Base-by-base conservation (phyloP, 2,329 filamentous ascomycete genomes). In the Aspergillus neoniger region DNA sequence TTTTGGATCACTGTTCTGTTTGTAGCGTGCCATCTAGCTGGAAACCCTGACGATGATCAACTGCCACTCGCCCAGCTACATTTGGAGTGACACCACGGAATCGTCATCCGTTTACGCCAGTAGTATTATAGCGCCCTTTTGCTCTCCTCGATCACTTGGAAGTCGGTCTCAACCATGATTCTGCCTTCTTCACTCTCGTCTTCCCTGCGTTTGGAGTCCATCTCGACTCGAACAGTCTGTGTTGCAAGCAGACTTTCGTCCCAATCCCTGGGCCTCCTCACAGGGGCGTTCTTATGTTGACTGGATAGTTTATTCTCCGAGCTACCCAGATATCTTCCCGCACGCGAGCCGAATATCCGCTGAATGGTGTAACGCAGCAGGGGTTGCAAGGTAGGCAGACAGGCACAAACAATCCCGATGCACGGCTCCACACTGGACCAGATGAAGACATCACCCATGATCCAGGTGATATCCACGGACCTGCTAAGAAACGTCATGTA, bases 361-460 rank as follows among this genome's bases (percentile, higher is more conserved):
- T 39, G 23, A 5, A 57, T 53, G 8, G 59, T 52, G 1, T 41
- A 47, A 1, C 59, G 64, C 7, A 67, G 49, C 1, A 65, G 57
- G 4, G 61, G 65, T 9, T 59, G 57, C 3, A 69, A 36, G 5
- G 65, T 65, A 2, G 65, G 65, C 21, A 67, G 58, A 51, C 66
- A 68, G 5, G 67, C 66, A 36, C 67, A 61, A 10, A 69, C 62
- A 15, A 68, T 65, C 1, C 64, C 66, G 23, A 67, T 58, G 41
- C 64, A 66, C 15, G 66, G 65, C 36, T 68, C 66, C 23, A 69
- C 66, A 39, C 56, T 67, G 39, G 66, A 64, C 65, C 66, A 67
- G 54, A 67, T 67, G 32, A 65, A 62, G 1, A 57, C 67, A 44
- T 65, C 55, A 4, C 64, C 65, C n/a, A 65, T 65, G 1, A 61